Conservation (phyloP, 495 filamentous ascomycete genomes). For the Penicillium argentinense region DNA sequence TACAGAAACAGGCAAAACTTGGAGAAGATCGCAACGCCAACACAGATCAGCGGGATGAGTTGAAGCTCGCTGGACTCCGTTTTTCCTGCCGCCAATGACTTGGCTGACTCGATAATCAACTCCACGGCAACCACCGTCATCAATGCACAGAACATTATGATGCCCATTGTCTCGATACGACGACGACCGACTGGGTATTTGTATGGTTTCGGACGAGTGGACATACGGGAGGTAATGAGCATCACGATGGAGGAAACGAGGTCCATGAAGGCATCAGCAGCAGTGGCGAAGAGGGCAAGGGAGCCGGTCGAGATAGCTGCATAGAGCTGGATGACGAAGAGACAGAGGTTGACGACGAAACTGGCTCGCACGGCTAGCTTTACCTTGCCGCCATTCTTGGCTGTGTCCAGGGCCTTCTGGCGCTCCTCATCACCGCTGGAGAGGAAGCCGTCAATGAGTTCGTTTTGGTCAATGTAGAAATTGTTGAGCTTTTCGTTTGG, state of each 20-base stretch:
- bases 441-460: conserved; percentile 56
- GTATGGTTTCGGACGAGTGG: conserved; percentile 52
- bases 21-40: conserved; percentile 49
- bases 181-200: conserved; percentile 58
- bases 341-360: conserved; percentile 51
- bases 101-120: conserved; percentile 51
- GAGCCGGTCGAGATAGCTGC: conserved; percentile 57
- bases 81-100: conserved; percentile 40
- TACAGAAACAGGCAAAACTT: conserved; percentile 44
- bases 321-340: conserved; percentile 59
- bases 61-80: conserved; percentile 40
- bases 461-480: conserved; percentile 55
- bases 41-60: conserved; percentile 51
- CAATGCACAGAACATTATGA: conserved; percentile 59
- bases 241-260: conserved; percentile 58
- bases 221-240: conserved; percentile 51
- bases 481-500: conserved; percentile 10
- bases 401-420: conserved; percentile 45
- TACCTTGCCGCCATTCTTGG: conserved; percentile 51
- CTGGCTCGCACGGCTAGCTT: conserved; percentile 56
- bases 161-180: conserved; percentile 55
- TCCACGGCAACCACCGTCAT: conserved; percentile 58
- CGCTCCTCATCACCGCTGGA: conserved; percentile 52
- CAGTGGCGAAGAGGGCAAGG: conserved; percentile 55
- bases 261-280: conserved; percentile 60